These are phyloP conservation scores for Coemansia umbellata DNA, from an alignment of 192 early-diverging fungal genomes.

Conservation along the genomic window DNA sequence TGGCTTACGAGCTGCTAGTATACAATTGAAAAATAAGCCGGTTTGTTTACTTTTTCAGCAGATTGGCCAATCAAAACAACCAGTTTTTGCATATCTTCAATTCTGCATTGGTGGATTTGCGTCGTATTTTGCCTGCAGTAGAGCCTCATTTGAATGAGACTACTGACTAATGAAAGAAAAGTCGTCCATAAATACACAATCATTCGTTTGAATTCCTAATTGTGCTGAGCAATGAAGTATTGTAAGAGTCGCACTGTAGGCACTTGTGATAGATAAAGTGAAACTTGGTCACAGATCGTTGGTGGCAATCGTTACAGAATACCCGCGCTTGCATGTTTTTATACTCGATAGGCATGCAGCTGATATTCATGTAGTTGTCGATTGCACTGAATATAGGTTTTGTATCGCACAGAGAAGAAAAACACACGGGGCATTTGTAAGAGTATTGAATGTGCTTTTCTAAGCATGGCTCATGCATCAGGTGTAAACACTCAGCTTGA, in stretches of 20 bases:
- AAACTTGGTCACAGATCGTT: conserved; percentile 76
- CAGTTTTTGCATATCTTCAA: too few relatives aligned
- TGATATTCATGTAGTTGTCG: conserved; percentile 71
- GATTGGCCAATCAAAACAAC: conserved; percentile 2
- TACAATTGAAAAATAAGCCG: neutral
- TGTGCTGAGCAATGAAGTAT: conserved; percentile 59
- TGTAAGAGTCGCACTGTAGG: conserved; percentile 78
- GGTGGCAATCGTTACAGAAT: conserved; percentile 95
- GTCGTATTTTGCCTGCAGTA: too few relatives aligned
- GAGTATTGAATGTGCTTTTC: conserved; percentile 80
- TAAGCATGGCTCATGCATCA: conserved; percentile 86
- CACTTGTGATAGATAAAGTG: conserved; percentile 98
- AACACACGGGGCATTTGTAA: conserved; percentile 94
- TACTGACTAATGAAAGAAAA: neutral
- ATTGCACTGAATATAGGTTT: conserved; percentile 74
- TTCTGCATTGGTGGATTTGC: too few relatives aligned
- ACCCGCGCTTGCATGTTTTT: conserved; percentile 63
- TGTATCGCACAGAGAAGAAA: conserved; percentile 87
- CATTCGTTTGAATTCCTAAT: neutral
- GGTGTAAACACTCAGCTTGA: conserved; percentile 75
- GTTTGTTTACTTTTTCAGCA: neutral
- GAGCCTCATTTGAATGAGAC: too few relatives aligned
- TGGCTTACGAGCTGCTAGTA: neutral
- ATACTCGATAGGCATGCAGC: conserved; percentile 92
- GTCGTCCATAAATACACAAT: neutral